Evolutionary conservation across 2,329 filamentous ascomycete species (phyloP).

Genomic region (Zymoseptoria ardabiliae): DNA sequence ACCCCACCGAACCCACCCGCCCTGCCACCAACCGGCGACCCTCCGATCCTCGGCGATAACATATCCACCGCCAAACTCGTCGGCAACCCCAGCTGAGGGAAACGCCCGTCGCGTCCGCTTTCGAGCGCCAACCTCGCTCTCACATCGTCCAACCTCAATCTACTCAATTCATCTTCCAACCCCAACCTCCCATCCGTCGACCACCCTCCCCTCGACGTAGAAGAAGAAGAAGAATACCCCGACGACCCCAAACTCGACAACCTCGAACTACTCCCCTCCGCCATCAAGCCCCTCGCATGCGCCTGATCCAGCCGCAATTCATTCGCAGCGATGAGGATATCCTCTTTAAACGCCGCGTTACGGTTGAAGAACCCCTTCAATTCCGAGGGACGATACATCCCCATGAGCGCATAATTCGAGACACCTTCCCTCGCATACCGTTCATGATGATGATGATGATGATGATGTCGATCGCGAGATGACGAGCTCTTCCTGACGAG

Average conservation of each 20-base stretch:
- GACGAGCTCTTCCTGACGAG: constrained; percentile 6
- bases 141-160: neutral
- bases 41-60: neutral
- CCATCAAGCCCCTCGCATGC: neutral
- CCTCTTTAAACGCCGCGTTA: constrained; percentile 9
- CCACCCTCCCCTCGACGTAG: neutral
- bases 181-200: neutral
- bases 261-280: neutral
- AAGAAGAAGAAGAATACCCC: neutral
- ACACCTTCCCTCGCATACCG: neutral
- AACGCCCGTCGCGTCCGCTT: neutral
- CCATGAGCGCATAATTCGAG: constrained; percentile 5
- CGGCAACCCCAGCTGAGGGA: neutral
- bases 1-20: neutral
- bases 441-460: neutral
- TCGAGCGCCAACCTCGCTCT: neutral
- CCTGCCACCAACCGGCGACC: no score
- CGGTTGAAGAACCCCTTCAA: neutral
- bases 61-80: neutral
- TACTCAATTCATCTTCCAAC: neutral
- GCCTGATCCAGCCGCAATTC: neutral
- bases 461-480: neutral
- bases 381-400: neutral
- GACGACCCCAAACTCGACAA: neutral
- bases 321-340: neutral